A percentile compares a stretch with the other conserved stretches of the same genome.
Conservation (phyloP, 331 rosid genomes). For the Quercus tomentella region DNA sequence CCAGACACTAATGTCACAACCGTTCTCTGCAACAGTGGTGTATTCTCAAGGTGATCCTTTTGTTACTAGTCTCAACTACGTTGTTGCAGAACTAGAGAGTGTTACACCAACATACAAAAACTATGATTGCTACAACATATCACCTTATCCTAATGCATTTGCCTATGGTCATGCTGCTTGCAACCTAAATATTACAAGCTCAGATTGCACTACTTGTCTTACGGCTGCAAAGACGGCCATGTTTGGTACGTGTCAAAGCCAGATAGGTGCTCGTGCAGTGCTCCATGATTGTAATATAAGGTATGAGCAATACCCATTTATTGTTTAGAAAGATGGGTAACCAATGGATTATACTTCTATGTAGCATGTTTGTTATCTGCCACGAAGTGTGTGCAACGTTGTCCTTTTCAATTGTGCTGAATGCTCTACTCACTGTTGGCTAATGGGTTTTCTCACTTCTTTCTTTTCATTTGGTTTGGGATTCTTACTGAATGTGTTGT, state of each 20-base stretch:
- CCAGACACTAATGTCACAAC: conserved; percentile 37
- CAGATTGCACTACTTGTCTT: conserved; percentile 56
- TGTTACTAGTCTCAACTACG: conserved; percentile 40
- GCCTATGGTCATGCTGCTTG: conserved; percentile 77
- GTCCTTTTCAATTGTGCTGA: not conserved
- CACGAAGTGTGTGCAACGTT: not conserved
- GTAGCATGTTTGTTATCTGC: not conserved
- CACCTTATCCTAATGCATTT: conserved; percentile 75
- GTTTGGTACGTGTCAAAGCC: conserved; percentile 34
- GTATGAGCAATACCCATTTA: conserved; percentile 42
- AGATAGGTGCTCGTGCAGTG: conserved; percentile 57
- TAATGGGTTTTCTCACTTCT: not conserved
- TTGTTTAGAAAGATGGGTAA: conserved; percentile 20
- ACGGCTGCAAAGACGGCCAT: conserved; percentile 45
- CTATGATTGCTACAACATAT: conserved; percentile 48
- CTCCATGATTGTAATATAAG: conserved; percentile 57
- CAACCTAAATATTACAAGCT: conserved; percentile 43
- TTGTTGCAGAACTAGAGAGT: conserved; percentile 39
- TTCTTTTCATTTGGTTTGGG: not conserved
- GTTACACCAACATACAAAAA: conserved; percentile 21
- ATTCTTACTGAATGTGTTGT: not conserved
- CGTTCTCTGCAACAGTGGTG: conserved; percentile 49
- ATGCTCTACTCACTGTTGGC: not conserved
- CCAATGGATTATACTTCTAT: not conserved
- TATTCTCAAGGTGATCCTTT: conserved; percentile 63